Conservation (phyloP, 2,329 filamentous ascomycete species). For the Colletotrichum cereale region DNA sequence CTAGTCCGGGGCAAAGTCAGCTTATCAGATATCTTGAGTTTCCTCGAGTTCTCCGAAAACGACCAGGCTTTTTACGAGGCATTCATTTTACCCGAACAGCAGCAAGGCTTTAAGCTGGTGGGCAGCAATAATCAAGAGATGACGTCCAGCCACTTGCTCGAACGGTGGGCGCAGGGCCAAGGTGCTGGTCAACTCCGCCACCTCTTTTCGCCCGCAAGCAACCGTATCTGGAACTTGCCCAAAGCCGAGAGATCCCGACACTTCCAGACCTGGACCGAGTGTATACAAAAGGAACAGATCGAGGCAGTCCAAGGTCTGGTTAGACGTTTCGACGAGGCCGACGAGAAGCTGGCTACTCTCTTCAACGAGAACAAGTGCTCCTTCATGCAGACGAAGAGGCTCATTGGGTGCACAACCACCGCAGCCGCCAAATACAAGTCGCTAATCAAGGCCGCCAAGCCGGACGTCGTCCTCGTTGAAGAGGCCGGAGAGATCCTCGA, state of each 20-base stretch:
- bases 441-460: conserved; percentile 64
- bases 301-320: conserved; percentile 54
- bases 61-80: conserved; percentile 67
- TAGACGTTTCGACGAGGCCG: conserved; percentile 55
- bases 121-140: conserved; percentile 61
- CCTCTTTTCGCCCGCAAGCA: conserved; percentile 44
- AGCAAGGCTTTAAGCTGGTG: conserved; percentile 60
- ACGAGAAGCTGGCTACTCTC: conserved; percentile 57
- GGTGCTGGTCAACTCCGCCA: conserved; percentile 58
- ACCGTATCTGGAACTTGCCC: conserved; percentile 65
- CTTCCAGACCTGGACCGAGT: conserved; percentile 57
- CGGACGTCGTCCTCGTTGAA: conserved; percentile 75
- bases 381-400: conserved; percentile 64
- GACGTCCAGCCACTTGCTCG: conserved; percentile 60
- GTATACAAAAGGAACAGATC: conserved; percentile 64
- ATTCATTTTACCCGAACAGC: conserved; percentile 61
- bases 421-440: conserved; percentile 72
- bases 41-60: conserved; percentile 64
- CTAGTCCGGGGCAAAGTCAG: conserved; percentile 34
- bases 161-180: conserved; percentile 63
- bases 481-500: conserved; percentile 82
- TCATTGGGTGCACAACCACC: conserved; percentile 80
- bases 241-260: neutral
- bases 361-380: conserved; percentile 56
- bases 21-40: conserved; percentile 52